These are phyloP conservation scores for Aspergillus olivimuriae DNA, from an alignment of 495 filamentous ascomycete genomes.

Conservation along the genomic window DNA sequence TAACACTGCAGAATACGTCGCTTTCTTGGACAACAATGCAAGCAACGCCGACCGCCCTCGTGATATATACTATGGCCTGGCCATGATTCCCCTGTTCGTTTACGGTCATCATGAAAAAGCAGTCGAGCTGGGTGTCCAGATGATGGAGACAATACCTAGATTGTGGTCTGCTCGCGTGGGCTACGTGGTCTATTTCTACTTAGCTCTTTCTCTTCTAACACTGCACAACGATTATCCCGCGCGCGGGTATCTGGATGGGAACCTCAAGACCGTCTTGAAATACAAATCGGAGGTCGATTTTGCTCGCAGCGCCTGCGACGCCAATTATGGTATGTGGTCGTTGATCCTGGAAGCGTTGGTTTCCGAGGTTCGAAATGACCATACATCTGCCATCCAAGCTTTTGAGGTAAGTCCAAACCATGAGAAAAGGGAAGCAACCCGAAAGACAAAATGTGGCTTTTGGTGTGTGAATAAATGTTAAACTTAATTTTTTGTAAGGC, in stretches of 20 bases:
- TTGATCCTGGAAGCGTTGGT: slow-evolving; percentile 68
- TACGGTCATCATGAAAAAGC: slow-evolving; percentile 70
- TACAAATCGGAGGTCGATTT: slow-evolving; percentile 62
- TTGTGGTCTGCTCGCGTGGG: slow-evolving; percentile 70
- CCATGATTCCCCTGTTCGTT: slow-evolving; percentile 64
- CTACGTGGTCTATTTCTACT: slow-evolving; percentile 60
- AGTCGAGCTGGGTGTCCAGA: slow-evolving; percentile 57
- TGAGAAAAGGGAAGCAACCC: too few species aligned
- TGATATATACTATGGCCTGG: slow-evolving; percentile 66
- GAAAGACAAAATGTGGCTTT: too few species aligned
- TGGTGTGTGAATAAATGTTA: slow-evolving; percentile 1
- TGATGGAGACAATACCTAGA: slow-evolving; percentile 49
- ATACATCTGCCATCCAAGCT: slow-evolving; percentile 52
- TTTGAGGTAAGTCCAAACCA: slow-evolving; percentile 52
- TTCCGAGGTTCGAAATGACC: slow-evolving; percentile 55
- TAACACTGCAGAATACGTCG: slow-evolving; percentile 56
- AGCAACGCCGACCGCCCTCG: slow-evolving; percentile 54
- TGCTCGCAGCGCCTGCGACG: slow-evolving; percentile 60
- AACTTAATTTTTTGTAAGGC: slow-evolving; percentile 18
- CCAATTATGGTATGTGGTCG: slow-evolving; percentile 77
- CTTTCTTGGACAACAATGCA: slow-evolving; percentile 40
- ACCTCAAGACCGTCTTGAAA: slow-evolving; percentile 48
- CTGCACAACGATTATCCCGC: slow-evolving; percentile 51
- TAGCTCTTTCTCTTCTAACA: slow-evolving; percentile 60
- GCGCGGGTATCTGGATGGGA: slow-evolving; percentile 43